Percentiles rank a stretch among this genome's conserved stretches.
phyloP scores from a whole-genome alignment of 768 basidiomycete species.

The Rhodotorula diobovata region DNA sequence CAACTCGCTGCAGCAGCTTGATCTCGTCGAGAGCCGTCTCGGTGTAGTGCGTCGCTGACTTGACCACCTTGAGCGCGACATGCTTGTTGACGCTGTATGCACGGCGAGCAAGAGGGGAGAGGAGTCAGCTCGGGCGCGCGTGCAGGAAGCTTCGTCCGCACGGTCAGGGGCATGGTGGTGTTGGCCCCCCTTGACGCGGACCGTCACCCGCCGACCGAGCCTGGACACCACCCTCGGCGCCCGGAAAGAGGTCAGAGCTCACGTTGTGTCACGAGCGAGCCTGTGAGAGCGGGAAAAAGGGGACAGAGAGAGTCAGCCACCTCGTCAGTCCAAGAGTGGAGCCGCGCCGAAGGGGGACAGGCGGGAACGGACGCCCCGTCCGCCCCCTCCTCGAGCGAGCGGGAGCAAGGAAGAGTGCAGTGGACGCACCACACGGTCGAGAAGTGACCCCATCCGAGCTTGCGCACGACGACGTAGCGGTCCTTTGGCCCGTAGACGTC shows the following conservation, averaged over 20 bases:
- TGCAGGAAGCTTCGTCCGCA: too few relatives aligned
- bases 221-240: neutral
- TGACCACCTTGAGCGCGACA: conserved; percentile 98
- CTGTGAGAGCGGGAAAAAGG: neutral
- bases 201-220: neutral
- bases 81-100: conserved; percentile 78
- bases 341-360: neutral
- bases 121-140: neutral
- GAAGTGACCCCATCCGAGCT: conserved; percentile 97
- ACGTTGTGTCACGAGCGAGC: conserved; percentile 31
- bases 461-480: conserved; percentile 79
- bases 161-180: too few relatives aligned
- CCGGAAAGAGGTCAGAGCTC: neutral
- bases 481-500: conserved; percentile 54
- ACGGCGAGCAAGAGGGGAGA: neutral
- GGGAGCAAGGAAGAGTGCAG: too few relatives aligned
- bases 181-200: neutral
- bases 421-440: conserved; percentile 70
- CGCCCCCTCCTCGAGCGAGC: too few relatives aligned
- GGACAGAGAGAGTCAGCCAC: neutral
- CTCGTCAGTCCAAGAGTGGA: neutral
- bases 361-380: neutral
- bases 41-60: conserved; percentile 92
- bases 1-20: conserved; percentile 90
- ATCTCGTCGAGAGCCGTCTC: conserved; percentile 99